Evolutionary conservation across 2,329 filamentous ascomycete species (phyloP), one percentile per base, ranked within the genome.

Genomic region (Penicillium glabrum): DNA sequence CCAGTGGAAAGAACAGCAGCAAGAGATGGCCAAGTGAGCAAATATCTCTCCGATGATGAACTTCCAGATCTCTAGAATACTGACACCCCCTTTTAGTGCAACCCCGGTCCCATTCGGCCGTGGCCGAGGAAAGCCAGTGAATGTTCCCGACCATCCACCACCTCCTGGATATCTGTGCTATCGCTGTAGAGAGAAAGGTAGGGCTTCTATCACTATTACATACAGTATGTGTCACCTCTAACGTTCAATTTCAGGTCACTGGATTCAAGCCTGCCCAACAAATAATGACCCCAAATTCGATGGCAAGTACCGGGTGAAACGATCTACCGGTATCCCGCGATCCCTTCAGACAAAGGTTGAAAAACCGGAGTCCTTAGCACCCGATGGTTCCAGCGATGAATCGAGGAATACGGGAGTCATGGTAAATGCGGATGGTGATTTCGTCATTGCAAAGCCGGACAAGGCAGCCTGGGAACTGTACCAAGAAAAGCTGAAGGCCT

Each of bases 231-330:
- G n/a, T 46, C 19, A 46, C 23, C 23, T 19, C 46, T 48, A 26
- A 48, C 29, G 1, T 26, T 48, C 24, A 2, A 24, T 39, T 14
- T 35, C 9, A 83, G 81, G 93, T n/a, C 95, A 99, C 75, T 99
- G 93, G 93, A 99, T 99, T 61, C 93, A 98, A 77, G 86, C 91
- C 51, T 99, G 95, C 70, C 95, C 95, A 7, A 99, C 93, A n/a
- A 99, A 99, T 74, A 91, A 96, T 73, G 93, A 99, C 65, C 93
- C 95, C 3, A 93, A 92, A 59, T 98, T 93, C 75, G 95, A 99
- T 77, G 93, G 93, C 65, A 89, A 91, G 53, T 91, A 93, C 49
- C 88, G 93, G 59, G 91, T 98, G 63, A 98, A 97, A 81, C 88
- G 93, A 59, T 98, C 95, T 5, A 99, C 95, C 43, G 95, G 95